Evolutionary conservation across 2,329 filamentous ascomycete genomes (phyloP).

Genomic region (Penicillium sp.): DNA sequence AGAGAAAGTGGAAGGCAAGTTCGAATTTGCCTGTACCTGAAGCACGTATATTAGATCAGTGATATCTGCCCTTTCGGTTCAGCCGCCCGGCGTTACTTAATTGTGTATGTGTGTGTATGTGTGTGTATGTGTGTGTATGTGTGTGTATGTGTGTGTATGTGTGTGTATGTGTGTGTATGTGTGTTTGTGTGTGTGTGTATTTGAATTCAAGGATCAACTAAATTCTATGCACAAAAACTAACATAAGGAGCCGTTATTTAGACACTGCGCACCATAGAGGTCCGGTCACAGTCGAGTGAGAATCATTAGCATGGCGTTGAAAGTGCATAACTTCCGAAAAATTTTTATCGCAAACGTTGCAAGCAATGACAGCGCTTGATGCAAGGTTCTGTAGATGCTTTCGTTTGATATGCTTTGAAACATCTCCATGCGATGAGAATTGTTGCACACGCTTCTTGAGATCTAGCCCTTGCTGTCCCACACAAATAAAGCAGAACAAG

Average conservation of each 20-base stretch:
- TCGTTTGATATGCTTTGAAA: slow-evolving; percentile 19
- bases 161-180: no score
- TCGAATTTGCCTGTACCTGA: no score
- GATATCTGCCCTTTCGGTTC: no score
- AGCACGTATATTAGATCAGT: no score
- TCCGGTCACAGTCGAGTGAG: slow-evolving; percentile 5
- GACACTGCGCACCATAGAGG: background rate
- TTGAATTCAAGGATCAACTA: slow-evolving; percentile 1
- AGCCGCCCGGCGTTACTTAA: no score
- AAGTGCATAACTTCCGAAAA: slow-evolving; percentile 14
- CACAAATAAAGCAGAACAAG: slow-evolving; percentile 17
- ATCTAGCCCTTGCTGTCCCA: slow-evolving; percentile 12
- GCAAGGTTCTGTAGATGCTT: slow-evolving; percentile 18
- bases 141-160: no score
- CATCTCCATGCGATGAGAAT: slow-evolving; percentile 14
- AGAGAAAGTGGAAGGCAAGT: no score
- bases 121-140: no score
- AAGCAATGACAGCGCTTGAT: slow-evolving; percentile 4
- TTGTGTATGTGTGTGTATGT: no score
- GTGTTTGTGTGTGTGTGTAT: no score
- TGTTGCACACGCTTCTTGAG: slow-evolving; percentile 14
- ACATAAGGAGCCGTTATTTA: background rate
- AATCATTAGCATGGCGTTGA: slow-evolving; percentile 9
- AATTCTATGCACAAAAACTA: slow-evolving; percentile 6
- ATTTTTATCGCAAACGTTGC: slow-evolving; percentile 12